Evolutionary conservation across 2,329 filamentous ascomycete genomes (phyloP), one percentile per base, ranked within the genome.

Genomic region (Acrodontium crateriforme): DNA sequence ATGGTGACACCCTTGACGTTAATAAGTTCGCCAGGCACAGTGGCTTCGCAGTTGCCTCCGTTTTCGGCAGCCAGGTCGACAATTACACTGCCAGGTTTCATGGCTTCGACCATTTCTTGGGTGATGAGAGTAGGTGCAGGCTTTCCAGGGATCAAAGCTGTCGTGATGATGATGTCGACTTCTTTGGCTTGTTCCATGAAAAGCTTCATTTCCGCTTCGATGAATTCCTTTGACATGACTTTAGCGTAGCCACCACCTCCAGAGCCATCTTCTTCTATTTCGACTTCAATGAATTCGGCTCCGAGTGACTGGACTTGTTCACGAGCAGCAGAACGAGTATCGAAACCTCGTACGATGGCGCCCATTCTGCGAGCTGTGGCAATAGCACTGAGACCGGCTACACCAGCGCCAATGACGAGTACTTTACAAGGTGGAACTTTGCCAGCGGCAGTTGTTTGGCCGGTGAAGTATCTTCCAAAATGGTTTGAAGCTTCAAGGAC

Each of bases 151-250:
- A 93, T 92, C 43, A 92, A 56, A n/a, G 84, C 84, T 1, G 84
- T 93, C 2, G 83, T 92, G 49, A 93, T 79, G 36, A 93, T 79
- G 38, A 93, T 92, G 53, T 93, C 83, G 28, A 92, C 82, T 20
- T 93, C 84, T 34, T 71, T 69, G 36, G 78, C 80, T 52, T 92
- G 84, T 41, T 89, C 78, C 50, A 80, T 74, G 56, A 93, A 93
- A 0, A 93, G 65, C 52, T 81, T 85, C 82, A 91, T 91, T 53
- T 93, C 82, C 5, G 83, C 83, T 35, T 83, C 81, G 50, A 89
- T 83, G 46, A 92, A 93, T 41, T 87, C 83, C 46, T 87, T 84
- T 30, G 81, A 89, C 83, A 92, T 92, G 48, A 85, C 81, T 48
- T 92, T 92, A 29, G 81, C 82, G 46, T 93, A 93, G 10, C 84